A percentile compares a stretch with the other conserved stretches of the same genome.
Conservation (phyloP, 805 yeast genomes). For the Wickerhamiella bombiphila region DNA sequence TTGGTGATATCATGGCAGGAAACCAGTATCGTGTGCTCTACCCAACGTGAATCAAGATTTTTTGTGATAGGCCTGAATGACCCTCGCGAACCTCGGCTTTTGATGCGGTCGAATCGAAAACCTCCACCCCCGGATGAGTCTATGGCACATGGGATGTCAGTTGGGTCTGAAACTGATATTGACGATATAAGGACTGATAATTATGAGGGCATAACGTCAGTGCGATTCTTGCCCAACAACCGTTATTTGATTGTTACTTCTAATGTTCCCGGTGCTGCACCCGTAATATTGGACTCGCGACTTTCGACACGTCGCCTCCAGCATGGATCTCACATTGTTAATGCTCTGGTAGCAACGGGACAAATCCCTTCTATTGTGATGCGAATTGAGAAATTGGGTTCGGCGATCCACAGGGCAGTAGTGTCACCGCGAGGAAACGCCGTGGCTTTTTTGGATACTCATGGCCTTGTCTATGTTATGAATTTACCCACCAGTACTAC, state of each 20-base stretch:
- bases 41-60: constrained; percentile 64
- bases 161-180: constrained; percentile 29
- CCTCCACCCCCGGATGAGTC: constrained; percentile 42
- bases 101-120: constrained; percentile 52
- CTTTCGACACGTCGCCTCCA: not conserved
- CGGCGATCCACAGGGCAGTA: constrained; percentile 55
- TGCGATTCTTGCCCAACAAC: constrained; percentile 54
- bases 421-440: constrained; percentile 81
- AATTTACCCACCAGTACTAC: constrained; percentile 36
- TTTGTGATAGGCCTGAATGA: constrained; percentile 56
- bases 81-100: constrained; percentile 46
- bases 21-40: constrained; percentile 56
- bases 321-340: not conserved
- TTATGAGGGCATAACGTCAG: constrained; percentile 70
- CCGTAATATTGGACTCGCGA: constrained; percentile 47
- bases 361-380: constrained; percentile 46
- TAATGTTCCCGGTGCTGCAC: constrained; percentile 49
- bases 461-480: constrained; percentile 60
- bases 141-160: constrained; percentile 49
- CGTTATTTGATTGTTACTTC: constrained; percentile 37
- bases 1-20: constrained; percentile 62
- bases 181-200: constrained; percentile 33
- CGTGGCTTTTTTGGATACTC: constrained; percentile 62
- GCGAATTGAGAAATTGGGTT: constrained; percentile 67
- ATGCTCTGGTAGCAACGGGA: constrained; percentile 19